These are phyloP conservation scores for Neurospora sublineolata DNA, from an alignment of 495 filamentous ascomycete species.

Conservation along the genomic window DNA sequence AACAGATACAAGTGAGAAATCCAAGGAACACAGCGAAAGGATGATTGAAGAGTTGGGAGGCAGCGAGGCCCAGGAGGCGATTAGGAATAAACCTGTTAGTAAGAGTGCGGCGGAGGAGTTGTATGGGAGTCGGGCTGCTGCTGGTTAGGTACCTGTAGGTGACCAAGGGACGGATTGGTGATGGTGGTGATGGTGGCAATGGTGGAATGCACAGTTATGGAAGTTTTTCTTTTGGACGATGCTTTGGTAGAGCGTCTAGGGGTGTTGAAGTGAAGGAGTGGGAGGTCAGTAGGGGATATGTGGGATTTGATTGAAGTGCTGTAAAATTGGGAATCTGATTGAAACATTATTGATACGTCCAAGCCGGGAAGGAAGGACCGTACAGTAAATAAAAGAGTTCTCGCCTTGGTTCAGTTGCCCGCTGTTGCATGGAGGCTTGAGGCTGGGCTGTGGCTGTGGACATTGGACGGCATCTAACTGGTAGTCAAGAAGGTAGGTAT, in stretches of 20 bases:
- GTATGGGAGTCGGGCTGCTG: conserved; percentile 21
- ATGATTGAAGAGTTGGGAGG: conserved; percentile 16
- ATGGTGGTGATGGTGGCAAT: neutral
- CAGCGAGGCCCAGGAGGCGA: conserved; percentile 17
- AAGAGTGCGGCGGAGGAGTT: conserved; percentile 23
- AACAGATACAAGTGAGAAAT: conserved; percentile 19
- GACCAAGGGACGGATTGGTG: neutral
- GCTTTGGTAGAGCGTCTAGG: neutral
- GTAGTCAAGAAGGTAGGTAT: no score
- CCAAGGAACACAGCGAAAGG: conserved; percentile 15
- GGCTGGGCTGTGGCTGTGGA: no score
- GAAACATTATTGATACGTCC: no score
- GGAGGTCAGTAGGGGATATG: no score
- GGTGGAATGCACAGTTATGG: neutral
- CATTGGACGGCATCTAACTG: no score
- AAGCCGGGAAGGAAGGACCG: neutral
- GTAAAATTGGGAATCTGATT: no score
- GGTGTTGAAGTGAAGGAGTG: neutral
- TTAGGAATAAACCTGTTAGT: conserved; percentile 17
- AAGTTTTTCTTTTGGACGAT: neutral
- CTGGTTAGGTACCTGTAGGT: conserved; percentile 7
- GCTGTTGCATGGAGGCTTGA: no score
- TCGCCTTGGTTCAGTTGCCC: neutral
- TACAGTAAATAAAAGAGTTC: neutral
- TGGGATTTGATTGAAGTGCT: no score